Evolutionary conservation across 2,329 filamentous ascomycete species (phyloP).

Genomic region (Paecilomyces sp.): DNA sequence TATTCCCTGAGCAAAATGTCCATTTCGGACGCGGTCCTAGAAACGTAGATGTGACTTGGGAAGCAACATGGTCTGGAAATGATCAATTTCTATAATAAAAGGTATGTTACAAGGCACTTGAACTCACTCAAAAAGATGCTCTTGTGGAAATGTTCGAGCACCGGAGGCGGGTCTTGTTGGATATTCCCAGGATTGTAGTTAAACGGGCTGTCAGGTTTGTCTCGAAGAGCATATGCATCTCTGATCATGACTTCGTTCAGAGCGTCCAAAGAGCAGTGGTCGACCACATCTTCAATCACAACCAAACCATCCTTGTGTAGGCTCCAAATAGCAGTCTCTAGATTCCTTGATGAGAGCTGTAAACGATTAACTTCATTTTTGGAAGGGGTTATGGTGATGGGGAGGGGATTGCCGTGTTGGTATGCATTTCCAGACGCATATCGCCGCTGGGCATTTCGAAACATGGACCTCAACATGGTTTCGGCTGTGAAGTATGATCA

Average conservation of each 20-base stretch:
- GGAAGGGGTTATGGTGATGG: conserved; percentile 34
- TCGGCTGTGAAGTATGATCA: not conserved
- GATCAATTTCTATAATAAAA: not conserved
- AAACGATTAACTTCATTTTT: conserved; percentile 33
- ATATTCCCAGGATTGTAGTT: conserved; percentile 35
- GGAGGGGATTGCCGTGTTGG: not conserved
- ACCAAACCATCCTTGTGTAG: conserved; percentile 51
- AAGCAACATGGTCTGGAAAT: not conserved
- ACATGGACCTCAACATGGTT: not conserved
- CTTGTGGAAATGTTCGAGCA: conserved; percentile 40
- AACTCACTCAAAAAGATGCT: conserved; percentile 47
- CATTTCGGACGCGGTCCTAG: conserved; percentile 50
- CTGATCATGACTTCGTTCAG: conserved; percentile 54
- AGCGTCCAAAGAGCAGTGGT: conserved; percentile 44
- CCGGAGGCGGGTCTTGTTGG: conserved; percentile 52
- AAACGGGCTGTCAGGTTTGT: conserved; percentile 45
- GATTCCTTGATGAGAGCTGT: conserved; percentile 40
- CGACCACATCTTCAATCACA: conserved; percentile 48
- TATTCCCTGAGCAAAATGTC: conserved; percentile 54
- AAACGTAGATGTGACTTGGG: conserved; percentile 35
- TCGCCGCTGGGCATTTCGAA: not conserved
- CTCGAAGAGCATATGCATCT: conserved; percentile 48
- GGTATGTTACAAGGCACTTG: not conserved
- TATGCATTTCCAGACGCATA: not conserved
- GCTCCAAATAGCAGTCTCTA: conserved; percentile 49